A percentile compares a stretch with the other conserved stretches of the same genome.
Conservation (phyloP, 208 protist genomes). For the Leishmania guyanensis region DNA sequence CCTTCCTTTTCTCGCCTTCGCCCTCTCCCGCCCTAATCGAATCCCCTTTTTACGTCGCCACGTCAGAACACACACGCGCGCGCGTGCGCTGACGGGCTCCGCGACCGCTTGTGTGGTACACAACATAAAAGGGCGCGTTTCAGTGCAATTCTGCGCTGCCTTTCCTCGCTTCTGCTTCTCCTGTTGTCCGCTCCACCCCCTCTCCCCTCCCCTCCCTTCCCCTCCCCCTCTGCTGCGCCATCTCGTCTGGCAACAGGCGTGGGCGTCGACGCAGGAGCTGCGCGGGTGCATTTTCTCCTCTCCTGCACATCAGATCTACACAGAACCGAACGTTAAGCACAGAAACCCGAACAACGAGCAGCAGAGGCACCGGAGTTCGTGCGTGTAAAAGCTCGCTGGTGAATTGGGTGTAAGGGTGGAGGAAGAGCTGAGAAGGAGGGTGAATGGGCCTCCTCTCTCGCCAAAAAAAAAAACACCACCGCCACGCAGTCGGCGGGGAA, state of each 20-base stretch:
- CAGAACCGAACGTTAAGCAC: not conserved
- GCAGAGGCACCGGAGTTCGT: too few relatives aligned
- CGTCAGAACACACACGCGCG: not conserved
- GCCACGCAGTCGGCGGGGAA: too few relatives aligned
- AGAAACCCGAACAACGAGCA: too few relatives aligned
- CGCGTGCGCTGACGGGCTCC: not conserved
- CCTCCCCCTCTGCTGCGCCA: not conserved
- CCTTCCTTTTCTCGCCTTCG: not conserved
- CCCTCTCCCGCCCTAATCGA: not conserved
- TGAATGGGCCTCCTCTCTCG: too few relatives aligned
- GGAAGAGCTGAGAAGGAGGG: not conserved
- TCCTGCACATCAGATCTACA: not conserved
- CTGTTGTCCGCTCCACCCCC: too few relatives aligned
- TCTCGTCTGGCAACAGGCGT: not conserved
- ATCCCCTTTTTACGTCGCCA: not conserved
- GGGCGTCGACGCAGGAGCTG: too few relatives aligned
- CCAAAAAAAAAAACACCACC: too few relatives aligned
- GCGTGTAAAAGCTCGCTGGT: not conserved
- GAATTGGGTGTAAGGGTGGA: too few relatives aligned
- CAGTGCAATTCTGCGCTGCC: too few relatives aligned
- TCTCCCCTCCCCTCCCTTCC: not conserved
- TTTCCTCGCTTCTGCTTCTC: too few relatives aligned
- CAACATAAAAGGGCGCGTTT: not conserved
- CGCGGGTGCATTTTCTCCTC: too few relatives aligned
- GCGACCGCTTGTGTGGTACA: not conserved